Conservation (phyloP, 2,329 filamentous ascomycete genomes). For the Botrytis medusae region DNA sequence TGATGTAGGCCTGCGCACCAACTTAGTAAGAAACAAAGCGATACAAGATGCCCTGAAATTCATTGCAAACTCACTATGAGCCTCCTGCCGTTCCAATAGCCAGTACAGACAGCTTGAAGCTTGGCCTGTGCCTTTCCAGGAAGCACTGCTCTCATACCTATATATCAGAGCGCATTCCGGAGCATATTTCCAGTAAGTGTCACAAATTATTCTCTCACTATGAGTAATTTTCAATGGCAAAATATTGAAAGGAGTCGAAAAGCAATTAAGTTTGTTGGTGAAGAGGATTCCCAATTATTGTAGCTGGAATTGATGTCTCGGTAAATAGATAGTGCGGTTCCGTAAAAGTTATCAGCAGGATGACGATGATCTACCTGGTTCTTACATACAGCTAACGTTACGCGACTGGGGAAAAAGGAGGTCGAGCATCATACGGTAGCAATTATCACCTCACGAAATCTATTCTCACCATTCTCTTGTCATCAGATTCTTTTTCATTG, state of each 20-base stretch:
- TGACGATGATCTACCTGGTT: conserved; percentile 3
- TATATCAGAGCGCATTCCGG: conserved; percentile 30
- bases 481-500: neutral
- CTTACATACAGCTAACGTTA: neutral
- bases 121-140: conserved; percentile 76
- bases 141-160: conserved; percentile 73
- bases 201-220: neutral
- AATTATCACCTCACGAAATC: neutral
- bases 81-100: conserved; percentile 69
- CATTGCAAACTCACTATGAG: conserved; percentile 60
- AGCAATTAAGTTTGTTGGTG: neutral
- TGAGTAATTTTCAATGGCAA: neutral
- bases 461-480: neutral
- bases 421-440: neutral
- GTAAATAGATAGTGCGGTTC: conserved; percentile 19
- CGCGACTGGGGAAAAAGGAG: neutral
- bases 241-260: conserved; percentile 1
- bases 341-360: conserved; percentile 13
- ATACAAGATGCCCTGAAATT: neutral
- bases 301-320: conserved; percentile 11
- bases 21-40: conserved; percentile 23
- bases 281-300: conserved; percentile 1
- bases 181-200: conserved; percentile 16
- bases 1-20: conserved; percentile 72
- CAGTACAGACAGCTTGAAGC: conserved; percentile 74